Percentiles rank a stretch among this genome's conserved stretches.
phyloP scores from a whole-genome alignment of 2,329 filamentous ascomycete genomes.

The Pestalotiopsis sp. region DNA sequence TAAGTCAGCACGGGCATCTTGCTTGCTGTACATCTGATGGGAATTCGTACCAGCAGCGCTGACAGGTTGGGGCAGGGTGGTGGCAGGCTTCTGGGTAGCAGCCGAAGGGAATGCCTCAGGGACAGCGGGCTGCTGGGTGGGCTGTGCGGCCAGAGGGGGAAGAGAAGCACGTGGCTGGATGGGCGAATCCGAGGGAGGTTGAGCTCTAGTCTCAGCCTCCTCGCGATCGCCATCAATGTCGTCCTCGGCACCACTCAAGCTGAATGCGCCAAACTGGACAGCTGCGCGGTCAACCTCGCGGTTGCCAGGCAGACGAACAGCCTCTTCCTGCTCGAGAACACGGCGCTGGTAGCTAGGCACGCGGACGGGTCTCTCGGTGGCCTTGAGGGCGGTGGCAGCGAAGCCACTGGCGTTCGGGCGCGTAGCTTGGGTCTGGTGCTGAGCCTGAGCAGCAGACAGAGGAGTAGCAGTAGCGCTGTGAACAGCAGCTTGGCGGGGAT shows the following conservation, averaged over 20 bases:
- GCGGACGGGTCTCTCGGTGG: constrained; percentile 66
- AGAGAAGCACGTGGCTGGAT: constrained; percentile 84
- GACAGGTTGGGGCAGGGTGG: constrained; percentile 43
- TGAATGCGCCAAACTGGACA: constrained; percentile 96
- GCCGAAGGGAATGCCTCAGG: constrained; percentile 53
- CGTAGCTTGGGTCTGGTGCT: constrained; percentile 50
- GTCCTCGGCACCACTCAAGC: constrained; percentile 78
- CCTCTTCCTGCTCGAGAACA: constrained; percentile 92
- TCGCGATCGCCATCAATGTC: constrained; percentile 95
- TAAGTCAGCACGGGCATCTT: constrained; percentile 21
- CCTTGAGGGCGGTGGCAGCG: constrained; percentile 81
- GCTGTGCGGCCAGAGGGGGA: constrained; percentile 65
- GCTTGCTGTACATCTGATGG: constrained; percentile 11
- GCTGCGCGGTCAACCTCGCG: constrained; percentile 90
- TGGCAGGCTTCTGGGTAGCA: constrained; percentile 54
- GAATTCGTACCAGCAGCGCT: constrained; percentile 32
- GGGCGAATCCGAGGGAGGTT: constrained; percentile 92
- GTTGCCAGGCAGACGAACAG: constrained; percentile 97
- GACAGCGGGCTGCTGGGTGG: constrained; percentile 50
- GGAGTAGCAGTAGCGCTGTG: constrained; percentile 66
- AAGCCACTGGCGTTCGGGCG: constrained; percentile 72
- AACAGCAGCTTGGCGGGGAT: constrained; percentile 63
- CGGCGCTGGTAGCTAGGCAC: constrained; percentile 82
- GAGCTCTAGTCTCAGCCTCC: constrained; percentile 90
- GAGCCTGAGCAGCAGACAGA: constrained; percentile 64